Conservation (phyloP, 2,329 filamentous ascomycete species). For the Apiospora sp. region DNA sequence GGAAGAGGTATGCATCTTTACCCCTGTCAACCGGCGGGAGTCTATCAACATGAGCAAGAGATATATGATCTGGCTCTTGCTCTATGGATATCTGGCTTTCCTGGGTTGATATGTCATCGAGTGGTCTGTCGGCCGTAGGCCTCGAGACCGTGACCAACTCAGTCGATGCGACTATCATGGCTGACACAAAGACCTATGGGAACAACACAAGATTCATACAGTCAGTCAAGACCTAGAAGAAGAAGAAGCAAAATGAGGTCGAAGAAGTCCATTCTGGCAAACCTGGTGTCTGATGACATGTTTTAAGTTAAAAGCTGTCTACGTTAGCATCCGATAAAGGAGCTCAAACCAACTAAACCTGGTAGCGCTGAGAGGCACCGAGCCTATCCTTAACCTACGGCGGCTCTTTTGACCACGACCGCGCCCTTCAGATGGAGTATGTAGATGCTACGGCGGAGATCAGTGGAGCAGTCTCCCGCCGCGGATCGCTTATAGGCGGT, state of each 20-base stretch:
- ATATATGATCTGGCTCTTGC: neutral
- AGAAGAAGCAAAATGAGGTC: neutral
- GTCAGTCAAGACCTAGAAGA: neutral
- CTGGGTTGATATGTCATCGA: neutral
- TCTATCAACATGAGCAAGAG: conserved; percentile 25
- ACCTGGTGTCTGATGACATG: neutral
- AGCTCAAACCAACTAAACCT: neutral
- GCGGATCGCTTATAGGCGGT: neutral
- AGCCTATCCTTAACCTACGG: neutral
- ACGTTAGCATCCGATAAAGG: conserved; percentile 11
- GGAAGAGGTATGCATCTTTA: conserved; percentile 49
- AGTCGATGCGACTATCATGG: neutral
- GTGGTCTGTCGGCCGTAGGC: neutral
- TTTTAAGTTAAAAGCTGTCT: neutral
- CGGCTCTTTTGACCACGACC: neutral
- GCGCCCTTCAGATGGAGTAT: conserved; percentile 18
- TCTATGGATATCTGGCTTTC: conserved; percentile 10
- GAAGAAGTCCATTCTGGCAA: neutral
- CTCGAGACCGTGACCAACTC: conserved; percentile 12
- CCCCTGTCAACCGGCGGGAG: conserved; percentile 41
- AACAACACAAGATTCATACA: neutral
- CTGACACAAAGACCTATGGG: neutral
- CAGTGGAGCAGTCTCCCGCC: neutral
- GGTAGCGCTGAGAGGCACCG: neutral
- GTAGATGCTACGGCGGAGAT: conserved; percentile 3